These are phyloP conservation scores for Trichoderma koningiopsis DNA, from an alignment of 2,329 filamentous ascomycete species.

Conservation along the genomic window DNA sequence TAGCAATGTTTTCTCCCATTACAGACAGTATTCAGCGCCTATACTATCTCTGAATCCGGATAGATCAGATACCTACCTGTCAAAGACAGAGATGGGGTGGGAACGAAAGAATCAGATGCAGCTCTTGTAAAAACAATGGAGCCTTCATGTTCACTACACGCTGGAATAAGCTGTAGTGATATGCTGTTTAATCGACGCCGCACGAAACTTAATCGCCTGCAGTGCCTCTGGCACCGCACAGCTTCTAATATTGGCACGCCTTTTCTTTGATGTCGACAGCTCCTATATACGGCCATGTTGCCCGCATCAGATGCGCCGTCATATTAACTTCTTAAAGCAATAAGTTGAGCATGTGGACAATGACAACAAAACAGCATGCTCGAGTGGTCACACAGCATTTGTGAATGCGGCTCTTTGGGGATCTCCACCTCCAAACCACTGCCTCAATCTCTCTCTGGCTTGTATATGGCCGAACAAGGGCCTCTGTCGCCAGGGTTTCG, in stretches of 20 bases:
- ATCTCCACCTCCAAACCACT: background rate
- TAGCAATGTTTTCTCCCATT: background rate
- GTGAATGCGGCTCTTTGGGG: constrained; percentile 24
- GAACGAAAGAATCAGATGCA: background rate
- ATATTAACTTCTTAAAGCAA: background rate
- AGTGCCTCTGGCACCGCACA: background rate
- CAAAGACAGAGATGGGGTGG: background rate
- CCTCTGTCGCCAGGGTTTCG: background rate
- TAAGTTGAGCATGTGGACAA: background rate
- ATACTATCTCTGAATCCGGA: constrained; percentile 8
- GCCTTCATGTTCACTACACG: background rate
- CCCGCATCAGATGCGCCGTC: constrained; percentile 4
- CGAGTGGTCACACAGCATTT: constrained; percentile 20
- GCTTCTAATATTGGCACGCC: background rate
- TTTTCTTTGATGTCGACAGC: background rate
- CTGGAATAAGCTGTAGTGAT: constrained; percentile 9
- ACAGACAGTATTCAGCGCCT: background rate
- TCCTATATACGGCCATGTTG: constrained; percentile 20
- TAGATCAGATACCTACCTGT: background rate
- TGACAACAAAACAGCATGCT: constrained; percentile 15
- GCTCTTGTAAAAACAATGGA: background rate
- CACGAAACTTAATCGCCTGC: background rate
- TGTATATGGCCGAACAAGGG: background rate
- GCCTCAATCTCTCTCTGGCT: background rate
- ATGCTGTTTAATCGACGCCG: constrained; percentile 1